Percentiles rank a stretch among this genome's conserved stretches.
These are phyloP conservation scores for Larix sibirica DNA, from an alignment of 83 land plant genomes.

Conservation along the genomic window DNA sequence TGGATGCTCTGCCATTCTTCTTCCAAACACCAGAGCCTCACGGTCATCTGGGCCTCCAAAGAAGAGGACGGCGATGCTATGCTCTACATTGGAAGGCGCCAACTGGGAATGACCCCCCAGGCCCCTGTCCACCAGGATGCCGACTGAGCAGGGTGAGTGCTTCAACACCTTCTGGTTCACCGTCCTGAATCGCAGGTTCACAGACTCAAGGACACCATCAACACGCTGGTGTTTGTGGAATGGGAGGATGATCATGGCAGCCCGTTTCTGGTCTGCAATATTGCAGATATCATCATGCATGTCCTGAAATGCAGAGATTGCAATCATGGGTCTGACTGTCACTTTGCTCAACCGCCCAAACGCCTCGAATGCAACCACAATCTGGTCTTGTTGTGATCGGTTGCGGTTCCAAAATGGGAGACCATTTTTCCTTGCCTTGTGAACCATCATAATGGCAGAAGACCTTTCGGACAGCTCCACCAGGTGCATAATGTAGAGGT, in stretches of 20 bases:
- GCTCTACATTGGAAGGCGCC: slow-evolving; percentile 24
- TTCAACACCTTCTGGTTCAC: slow-evolving; percentile 41
- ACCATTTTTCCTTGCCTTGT: slow-evolving; percentile 67
- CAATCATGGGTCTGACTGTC: slow-evolving; percentile 34
- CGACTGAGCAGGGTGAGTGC: slow-evolving; percentile 47
- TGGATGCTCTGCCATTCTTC: slow-evolving; percentile 43
- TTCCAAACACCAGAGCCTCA: slow-evolving; percentile 52
- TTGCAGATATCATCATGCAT: slow-evolving; percentile 60
- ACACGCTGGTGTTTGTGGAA: slow-evolving; percentile 48
- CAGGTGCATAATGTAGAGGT: slow-evolving; percentile 78
- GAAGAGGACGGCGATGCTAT: slow-evolving; percentile 46
- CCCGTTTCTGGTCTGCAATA: slow-evolving; percentile 51
- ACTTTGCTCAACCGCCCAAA: slow-evolving; percentile 41
- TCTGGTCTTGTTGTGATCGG: slow-evolving; percentile 20
- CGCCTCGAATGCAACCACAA: slow-evolving; percentile 55
- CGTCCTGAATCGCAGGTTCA: slow-evolving; percentile 28
- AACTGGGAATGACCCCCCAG: slow-evolving; percentile 50
- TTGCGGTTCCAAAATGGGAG: slow-evolving; percentile 60
- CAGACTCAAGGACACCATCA: slow-evolving; percentile 43
- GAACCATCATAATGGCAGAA: slow-evolving; percentile 75
- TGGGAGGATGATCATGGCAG: slow-evolving; percentile 54
- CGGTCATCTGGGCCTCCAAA: slow-evolving; percentile 79
- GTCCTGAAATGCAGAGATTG: slow-evolving; percentile 38
- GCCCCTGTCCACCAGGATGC: slow-evolving; percentile 60
- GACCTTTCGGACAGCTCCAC: slow-evolving; percentile 79